These are phyloP conservation scores for Quercus lobata DNA, from an alignment of 331 rosid species.

Conservation along the genomic window DNA sequence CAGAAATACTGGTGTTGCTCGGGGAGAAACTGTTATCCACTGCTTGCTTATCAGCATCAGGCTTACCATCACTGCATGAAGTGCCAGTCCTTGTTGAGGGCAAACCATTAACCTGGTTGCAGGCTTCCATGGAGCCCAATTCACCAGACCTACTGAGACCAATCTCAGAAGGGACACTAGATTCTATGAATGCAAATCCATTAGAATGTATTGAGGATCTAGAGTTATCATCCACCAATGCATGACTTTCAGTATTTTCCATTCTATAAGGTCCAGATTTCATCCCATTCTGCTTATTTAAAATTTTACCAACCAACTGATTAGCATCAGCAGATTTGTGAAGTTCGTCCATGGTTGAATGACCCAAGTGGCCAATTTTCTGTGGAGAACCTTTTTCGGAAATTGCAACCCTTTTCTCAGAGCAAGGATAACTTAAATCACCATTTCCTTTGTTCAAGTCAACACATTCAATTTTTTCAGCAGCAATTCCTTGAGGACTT, in stretches of 20 bases:
- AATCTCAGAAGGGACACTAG: slow-evolving; percentile 24
- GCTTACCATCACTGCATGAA: slow-evolving; percentile 13
- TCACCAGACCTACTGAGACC: slow-evolving; percentile 21
- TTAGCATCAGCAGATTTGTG: slow-evolving; percentile 19
- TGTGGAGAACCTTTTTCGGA: slow-evolving; percentile 27
- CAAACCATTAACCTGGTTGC: slow-evolving; percentile 18
- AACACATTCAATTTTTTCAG: slow-evolving; percentile 28
- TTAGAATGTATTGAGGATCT: slow-evolving; percentile 24
- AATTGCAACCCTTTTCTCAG: slow-evolving; percentile 27
- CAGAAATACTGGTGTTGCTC: slow-evolving; percentile 25
- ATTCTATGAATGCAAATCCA: slow-evolving; percentile 21
- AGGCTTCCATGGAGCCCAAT: slow-evolving; percentile 19
- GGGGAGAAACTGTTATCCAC: slow-evolving; percentile 22
- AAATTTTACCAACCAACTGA: slow-evolving; percentile 20
- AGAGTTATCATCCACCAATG: slow-evolving; percentile 21
- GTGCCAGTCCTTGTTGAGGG: slow-evolving; percentile 20
- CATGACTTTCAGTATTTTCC: slow-evolving; percentile 20
- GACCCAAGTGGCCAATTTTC: neutral
- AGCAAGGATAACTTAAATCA: slow-evolving; percentile 23
- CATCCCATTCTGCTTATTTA: slow-evolving; percentile 37
- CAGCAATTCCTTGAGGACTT: slow-evolving; percentile 30
- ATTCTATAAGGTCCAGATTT: slow-evolving; percentile 16
- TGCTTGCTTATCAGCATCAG: slow-evolving; percentile 23
- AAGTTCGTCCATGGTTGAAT: slow-evolving; percentile 28
- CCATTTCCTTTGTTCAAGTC: slow-evolving; percentile 40